phyloP scores from a whole-genome alignment of 257 asterid species.

The Gentiana dahurica region DNA sequence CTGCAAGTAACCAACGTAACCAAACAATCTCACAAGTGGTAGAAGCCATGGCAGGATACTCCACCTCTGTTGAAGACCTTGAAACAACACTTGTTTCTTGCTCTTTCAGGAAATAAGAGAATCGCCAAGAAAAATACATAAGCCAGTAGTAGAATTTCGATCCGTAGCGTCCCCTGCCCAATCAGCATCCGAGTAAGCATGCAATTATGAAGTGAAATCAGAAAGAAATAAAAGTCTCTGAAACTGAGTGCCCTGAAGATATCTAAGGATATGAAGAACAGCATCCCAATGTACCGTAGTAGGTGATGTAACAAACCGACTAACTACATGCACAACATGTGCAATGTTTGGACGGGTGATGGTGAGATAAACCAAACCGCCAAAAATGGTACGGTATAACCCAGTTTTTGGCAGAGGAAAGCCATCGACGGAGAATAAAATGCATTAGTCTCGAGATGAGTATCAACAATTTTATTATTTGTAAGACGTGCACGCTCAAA shows the following conservation, averaged over 20 bases:
- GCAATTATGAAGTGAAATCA: neutral
- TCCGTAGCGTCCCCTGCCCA: neutral
- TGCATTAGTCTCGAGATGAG: neutral
- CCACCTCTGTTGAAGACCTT: no score
- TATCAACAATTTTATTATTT: neutral
- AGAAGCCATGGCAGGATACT: neutral
- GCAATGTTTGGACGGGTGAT: neutral
- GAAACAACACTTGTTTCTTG: neutral
- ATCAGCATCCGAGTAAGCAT: neutral
- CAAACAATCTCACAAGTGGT: neutral
- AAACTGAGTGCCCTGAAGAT: neutral
- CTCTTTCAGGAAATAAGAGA: neutral
- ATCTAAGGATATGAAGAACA: neutral
- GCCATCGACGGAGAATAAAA: neutral
- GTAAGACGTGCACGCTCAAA: neutral
- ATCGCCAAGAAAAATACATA: no score
- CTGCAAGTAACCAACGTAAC: neutral
- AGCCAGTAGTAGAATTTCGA: neutral
- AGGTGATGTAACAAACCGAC: neutral
- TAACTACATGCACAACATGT: neutral
- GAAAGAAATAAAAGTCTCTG: no score
- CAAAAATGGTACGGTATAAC: neutral
- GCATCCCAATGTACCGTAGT: neutral
- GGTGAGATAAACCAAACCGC: neutral
- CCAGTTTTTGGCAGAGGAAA: neutral